Evolutionary conservation across 2,329 filamentous ascomycete genomes (phyloP).

Genomic region (Colletotrichum euphorbiae): DNA sequence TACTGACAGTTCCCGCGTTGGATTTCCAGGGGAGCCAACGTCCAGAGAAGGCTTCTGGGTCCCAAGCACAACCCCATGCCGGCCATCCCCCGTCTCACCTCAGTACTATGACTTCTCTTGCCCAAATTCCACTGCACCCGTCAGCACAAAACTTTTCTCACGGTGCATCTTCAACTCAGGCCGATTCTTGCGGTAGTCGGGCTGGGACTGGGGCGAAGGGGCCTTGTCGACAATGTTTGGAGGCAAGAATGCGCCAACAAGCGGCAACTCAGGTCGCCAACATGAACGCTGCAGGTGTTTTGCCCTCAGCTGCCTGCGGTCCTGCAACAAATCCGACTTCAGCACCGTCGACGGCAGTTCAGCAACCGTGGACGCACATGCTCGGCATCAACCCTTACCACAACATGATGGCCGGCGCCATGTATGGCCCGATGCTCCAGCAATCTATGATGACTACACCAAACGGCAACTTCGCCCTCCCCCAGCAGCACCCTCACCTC

Average conservation of each 20-base stretch:
- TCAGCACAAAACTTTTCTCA: background rate
- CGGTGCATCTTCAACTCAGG: background rate
- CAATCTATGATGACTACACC: constrained; percentile 24
- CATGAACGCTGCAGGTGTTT: background rate
- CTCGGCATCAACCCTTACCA: constrained; percentile 34
- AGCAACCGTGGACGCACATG: constrained; percentile 29
- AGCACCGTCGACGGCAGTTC: constrained; percentile 10
- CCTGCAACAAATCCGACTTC: background rate
- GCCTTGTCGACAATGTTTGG: constrained; percentile 36
- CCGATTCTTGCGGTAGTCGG: constrained; percentile 9
- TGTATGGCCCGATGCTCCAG: constrained; percentile 33
- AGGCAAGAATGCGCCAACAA: constrained; percentile 35
- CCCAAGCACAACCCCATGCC: background rate
- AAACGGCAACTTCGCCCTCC: constrained; percentile 17
- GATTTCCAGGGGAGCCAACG: background rate
- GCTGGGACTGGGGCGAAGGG: constrained; percentile 22
- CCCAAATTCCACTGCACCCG: background rate
- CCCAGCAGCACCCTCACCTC: constrained; percentile 17
- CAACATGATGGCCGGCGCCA: constrained; percentile 26
- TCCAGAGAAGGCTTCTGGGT: background rate
- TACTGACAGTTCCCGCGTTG: background rate
- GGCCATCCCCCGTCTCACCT: background rate
- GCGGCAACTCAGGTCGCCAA: constrained; percentile 27
- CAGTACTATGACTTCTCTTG: background rate
- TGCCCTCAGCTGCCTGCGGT: background rate